phyloP scores from a whole-genome alignment of 176 grass and related monocot genomes.

The Musa acuminata region DNA sequence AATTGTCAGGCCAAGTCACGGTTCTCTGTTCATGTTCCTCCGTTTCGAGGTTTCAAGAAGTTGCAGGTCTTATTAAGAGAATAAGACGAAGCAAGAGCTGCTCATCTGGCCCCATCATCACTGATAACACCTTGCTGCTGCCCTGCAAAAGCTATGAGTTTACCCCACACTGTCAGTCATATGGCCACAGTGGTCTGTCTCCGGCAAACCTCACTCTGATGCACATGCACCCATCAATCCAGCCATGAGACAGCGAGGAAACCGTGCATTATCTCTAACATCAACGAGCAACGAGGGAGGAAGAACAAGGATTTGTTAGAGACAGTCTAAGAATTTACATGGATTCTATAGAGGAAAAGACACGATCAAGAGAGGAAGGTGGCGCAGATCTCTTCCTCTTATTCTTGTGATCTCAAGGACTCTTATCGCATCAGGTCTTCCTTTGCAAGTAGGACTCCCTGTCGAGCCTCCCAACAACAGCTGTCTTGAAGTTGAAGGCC shows the following conservation, averaged over 20 bases:
- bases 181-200: background rate
- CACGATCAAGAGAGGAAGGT: background rate
- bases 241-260: background rate
- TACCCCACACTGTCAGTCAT: background rate
- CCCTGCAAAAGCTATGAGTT: background rate
- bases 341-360: background rate
- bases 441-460: slow-evolving; percentile 45
- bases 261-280: background rate
- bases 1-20: too few relatives aligned
- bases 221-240: background rate
- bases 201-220: background rate
- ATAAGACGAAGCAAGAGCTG: too few relatives aligned
- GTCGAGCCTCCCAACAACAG: slow-evolving; percentile 49
- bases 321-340: background rate
- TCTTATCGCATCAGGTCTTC: slow-evolving; percentile 20
- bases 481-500: slow-evolving; percentile 74
- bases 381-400: background rate
- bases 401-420: background rate
- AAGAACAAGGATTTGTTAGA: background rate
- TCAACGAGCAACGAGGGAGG: background rate
- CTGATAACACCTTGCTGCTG: too few relatives aligned
- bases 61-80: too few relatives aligned
- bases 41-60: too few relatives aligned
- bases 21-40: too few relatives aligned
- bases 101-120: too few relatives aligned